These are phyloP conservation scores for Penicillium canariense DNA, from an alignment of 495 filamentous ascomycete genomes.

Conservation along the genomic window DNA sequence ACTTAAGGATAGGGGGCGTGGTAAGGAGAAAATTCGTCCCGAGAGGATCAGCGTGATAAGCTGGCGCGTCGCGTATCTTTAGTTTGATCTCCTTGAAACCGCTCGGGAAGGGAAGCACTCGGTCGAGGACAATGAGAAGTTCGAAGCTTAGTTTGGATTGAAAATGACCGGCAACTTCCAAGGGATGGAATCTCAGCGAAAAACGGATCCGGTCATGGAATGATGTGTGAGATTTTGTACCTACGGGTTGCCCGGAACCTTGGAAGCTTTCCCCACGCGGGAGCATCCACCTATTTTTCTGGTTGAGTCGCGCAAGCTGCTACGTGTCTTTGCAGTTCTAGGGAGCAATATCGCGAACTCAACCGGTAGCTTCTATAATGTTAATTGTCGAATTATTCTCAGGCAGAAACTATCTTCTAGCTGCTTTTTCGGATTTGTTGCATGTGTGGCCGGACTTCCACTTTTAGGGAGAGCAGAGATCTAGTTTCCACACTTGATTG, in stretches of 20 bases:
- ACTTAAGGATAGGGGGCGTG: conserved; percentile 4
- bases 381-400: too few relatives aligned
- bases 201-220: too few relatives aligned
- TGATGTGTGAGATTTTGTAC: conserved; percentile 1
- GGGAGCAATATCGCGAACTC: too few relatives aligned
- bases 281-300: not conserved
- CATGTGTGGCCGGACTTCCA: not conserved
- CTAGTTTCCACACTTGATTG: too few relatives aligned
- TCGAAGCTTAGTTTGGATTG: not conserved
- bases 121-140: not conserved
- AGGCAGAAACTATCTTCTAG: not conserved
- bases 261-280: conserved; percentile 27
- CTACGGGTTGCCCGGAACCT: conserved; percentile 23
- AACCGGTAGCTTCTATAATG: too few relatives aligned
- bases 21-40: conserved; percentile 10
- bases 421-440: not conserved
- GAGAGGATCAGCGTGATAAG: conserved; percentile 17
- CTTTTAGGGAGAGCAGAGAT: not conserved
- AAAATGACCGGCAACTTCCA: not conserved
- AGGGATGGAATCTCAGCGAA: not conserved
- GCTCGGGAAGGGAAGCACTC: not conserved
- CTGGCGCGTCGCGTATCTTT: conserved; percentile 5
- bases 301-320: not conserved
- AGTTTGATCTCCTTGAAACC: not conserved
- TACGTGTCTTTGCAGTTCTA: too few relatives aligned